Evolutionary conservation across 2,329 filamentous ascomycete species (phyloP).

Genomic region (Colletotrichum phormii): DNA sequence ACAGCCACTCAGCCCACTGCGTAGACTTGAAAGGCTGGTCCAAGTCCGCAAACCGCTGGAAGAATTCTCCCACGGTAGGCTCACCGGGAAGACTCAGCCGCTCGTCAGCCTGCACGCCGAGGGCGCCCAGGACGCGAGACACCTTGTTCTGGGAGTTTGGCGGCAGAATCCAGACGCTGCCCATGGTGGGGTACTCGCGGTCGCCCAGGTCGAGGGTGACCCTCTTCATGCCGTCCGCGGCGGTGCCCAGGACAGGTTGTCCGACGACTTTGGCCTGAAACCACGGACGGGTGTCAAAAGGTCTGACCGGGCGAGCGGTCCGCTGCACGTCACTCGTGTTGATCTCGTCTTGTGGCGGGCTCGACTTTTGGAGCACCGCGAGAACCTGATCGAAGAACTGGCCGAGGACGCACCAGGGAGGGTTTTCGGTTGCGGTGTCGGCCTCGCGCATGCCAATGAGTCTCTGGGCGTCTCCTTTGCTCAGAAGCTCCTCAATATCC

Average conservation of each 20-base stretch:
- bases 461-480: constrained; percentile 22
- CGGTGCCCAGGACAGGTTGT: constrained; percentile 5
- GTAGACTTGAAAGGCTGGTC: constrained; percentile 25
- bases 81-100: constrained; percentile 2
- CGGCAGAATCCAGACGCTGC: constrained; percentile 30
- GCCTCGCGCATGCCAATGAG: constrained; percentile 34
- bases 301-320: constrained; percentile 12
- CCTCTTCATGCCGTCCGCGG: constrained; percentile 27
- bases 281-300: constrained; percentile 32
- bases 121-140: constrained; percentile 21
- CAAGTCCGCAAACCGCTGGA: constrained; percentile 25
- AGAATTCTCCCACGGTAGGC: constrained; percentile 17
- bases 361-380: constrained; percentile 22
- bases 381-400: constrained; percentile 31
- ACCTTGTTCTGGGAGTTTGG: constrained; percentile 32
- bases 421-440: constrained; percentile 27
- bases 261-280: constrained; percentile 28
- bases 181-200: constrained; percentile 33
- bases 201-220: constrained; percentile 26
- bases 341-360: background rate
- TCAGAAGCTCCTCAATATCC: constrained; percentile 28
- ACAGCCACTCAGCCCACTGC: constrained; percentile 3
- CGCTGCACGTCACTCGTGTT: background rate
- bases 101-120: constrained; percentile 12
- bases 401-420: constrained; percentile 30